Percentiles rank a stretch among this genome's conserved stretches.
Conservation (phyloP, 1,139 yeast genomes). For the Saccharomyces hybrid region DNA sequence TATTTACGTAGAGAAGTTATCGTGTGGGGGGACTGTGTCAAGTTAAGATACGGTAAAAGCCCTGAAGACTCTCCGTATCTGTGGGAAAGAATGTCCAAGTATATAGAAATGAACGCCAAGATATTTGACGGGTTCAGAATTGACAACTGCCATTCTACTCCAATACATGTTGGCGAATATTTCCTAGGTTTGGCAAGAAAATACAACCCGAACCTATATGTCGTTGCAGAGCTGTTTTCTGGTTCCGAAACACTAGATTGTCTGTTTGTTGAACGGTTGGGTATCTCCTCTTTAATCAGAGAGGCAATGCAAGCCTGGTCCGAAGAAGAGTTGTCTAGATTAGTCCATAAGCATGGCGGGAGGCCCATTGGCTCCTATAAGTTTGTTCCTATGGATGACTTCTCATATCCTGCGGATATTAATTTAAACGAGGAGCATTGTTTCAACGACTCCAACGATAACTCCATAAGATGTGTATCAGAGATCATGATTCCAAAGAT, state of each 20-base stretch:
- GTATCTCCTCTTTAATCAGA: conserved; percentile 78
- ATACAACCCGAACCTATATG: conserved; percentile 77
- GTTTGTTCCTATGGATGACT: conserved; percentile 66
- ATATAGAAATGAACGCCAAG: conserved; percentile 66
- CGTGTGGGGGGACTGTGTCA: conserved; percentile 97
- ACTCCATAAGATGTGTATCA: conserved; percentile 36
- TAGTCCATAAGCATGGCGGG: conserved; percentile 91
- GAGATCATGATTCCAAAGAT: conserved; percentile 61
- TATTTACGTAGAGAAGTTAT: conserved; percentile 88
- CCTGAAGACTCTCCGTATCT: conserved; percentile 80
- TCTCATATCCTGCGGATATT: conserved; percentile 53
- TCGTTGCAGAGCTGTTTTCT: conserved; percentile 89
- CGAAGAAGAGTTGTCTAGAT: conserved; percentile 74
- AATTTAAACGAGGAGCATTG: conserved; percentile 34
- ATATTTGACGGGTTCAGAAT: conserved; percentile 84
- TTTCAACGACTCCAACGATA: conserved; percentile 16
- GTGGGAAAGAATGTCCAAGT: conserved; percentile 83
- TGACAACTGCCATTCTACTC: conserved; percentile 95
- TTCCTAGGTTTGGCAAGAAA: conserved; percentile 82
- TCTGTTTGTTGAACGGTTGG: conserved; percentile 81
- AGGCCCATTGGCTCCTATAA: conserved; percentile 87
- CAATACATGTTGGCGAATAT: conserved; percentile 86
- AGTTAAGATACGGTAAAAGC: conserved; percentile 70
- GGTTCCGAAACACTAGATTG: conserved; percentile 91
- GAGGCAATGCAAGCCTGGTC: conserved; percentile 98